Conservation (phyloP, 2,329 filamentous ascomycete species). For the Colletotrichum costaricense region DNA sequence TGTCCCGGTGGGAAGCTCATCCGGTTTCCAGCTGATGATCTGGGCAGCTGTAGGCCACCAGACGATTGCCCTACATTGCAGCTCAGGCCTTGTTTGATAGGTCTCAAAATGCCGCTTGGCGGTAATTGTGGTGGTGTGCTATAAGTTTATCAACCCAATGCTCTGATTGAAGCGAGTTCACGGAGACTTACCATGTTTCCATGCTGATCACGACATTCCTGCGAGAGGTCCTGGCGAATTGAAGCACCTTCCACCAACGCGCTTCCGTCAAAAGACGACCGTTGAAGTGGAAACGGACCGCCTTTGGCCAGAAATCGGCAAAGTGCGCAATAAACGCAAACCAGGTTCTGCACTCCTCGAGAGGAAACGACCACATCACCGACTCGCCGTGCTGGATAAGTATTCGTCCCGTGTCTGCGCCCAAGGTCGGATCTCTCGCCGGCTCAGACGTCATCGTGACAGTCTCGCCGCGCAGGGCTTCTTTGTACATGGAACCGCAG, state of each 20-base stretch:
- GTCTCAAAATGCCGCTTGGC: slow-evolving; percentile 23
- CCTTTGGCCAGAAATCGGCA: slow-evolving; percentile 53
- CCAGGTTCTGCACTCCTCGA: slow-evolving; percentile 56
- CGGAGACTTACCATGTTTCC: slow-evolving; percentile 24
- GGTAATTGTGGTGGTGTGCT: slow-evolving; percentile 30
- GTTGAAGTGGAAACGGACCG: slow-evolving; percentile 50
- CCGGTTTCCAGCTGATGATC: slow-evolving; percentile 3
- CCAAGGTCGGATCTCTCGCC: slow-evolving; percentile 35
- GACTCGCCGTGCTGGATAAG: slow-evolving; percentile 48
- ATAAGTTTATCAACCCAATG: background rate
- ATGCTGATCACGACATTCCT: slow-evolving; percentile 39
- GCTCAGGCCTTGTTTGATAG: background rate
- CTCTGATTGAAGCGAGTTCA: too few relatives aligned
- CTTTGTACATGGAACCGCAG: slow-evolving; percentile 50
- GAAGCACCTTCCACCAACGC: slow-evolving; percentile 45
- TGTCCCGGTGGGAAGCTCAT: slow-evolving; percentile 22
- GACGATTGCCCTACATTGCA: background rate
- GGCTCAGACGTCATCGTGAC: slow-evolving; percentile 47
- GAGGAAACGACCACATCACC: slow-evolving; percentile 51
- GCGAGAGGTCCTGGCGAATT: slow-evolving; percentile 38
- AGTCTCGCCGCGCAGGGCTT: slow-evolving; percentile 45
- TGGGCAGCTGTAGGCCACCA: background rate
- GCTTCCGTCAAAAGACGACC: slow-evolving; percentile 42
- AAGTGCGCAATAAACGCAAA: slow-evolving; percentile 56
- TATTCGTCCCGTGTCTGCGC: slow-evolving; percentile 40